phyloP scores from a whole-genome alignment of 495 filamentous ascomycete species.

The Penicillium egyptiacum region DNA sequence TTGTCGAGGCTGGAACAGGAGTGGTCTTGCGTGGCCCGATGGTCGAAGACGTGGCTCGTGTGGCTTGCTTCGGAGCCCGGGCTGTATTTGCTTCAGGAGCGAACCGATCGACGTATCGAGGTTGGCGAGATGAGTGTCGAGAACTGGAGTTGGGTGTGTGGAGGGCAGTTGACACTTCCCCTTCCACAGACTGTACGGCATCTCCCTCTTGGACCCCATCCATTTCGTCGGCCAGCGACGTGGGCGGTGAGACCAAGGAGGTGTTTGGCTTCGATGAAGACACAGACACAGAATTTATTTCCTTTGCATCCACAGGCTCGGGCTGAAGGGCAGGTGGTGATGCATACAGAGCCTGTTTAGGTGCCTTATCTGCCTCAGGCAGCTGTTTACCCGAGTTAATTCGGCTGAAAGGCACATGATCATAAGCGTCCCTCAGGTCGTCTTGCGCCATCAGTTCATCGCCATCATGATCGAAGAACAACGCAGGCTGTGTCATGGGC shows the following conservation, averaged over 20 bases:
- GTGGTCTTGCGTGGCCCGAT: conserved; percentile 30
- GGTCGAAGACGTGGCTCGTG: conserved; percentile 22
- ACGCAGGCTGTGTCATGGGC: conserved; percentile 25
- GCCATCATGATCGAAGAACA: conserved; percentile 22
- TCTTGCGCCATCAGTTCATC: conserved; percentile 15
- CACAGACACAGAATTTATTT: conserved; percentile 31
- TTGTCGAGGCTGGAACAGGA: conserved; percentile 32
- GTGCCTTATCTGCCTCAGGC: conserved; percentile 21
- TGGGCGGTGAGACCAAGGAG: conserved; percentile 53
- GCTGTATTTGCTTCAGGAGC: conserved; percentile 38
- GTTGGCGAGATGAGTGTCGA: conserved; percentile 52
- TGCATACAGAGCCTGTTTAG: conserved; percentile 36
- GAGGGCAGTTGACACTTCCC: conserved; percentile 34
- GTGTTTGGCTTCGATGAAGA: conserved; percentile 38
- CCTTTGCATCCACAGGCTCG: conserved; percentile 36
- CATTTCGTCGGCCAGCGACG: conserved; percentile 50
- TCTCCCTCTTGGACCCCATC: conserved; percentile 41
- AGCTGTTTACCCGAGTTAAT: conserved; percentile 5
- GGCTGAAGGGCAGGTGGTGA: conserved; percentile 41
- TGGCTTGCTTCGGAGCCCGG: conserved; percentile 31
- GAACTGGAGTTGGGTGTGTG: conserved; percentile 51
- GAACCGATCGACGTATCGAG: conserved; percentile 47
- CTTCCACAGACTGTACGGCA: conserved; percentile 34
- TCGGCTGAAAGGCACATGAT: conserved; percentile 14
- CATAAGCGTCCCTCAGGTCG: conserved; percentile 14